Evolutionary conservation across 257 asterid species (phyloP).

Genomic region (Ligustrum vulgare): DNA sequence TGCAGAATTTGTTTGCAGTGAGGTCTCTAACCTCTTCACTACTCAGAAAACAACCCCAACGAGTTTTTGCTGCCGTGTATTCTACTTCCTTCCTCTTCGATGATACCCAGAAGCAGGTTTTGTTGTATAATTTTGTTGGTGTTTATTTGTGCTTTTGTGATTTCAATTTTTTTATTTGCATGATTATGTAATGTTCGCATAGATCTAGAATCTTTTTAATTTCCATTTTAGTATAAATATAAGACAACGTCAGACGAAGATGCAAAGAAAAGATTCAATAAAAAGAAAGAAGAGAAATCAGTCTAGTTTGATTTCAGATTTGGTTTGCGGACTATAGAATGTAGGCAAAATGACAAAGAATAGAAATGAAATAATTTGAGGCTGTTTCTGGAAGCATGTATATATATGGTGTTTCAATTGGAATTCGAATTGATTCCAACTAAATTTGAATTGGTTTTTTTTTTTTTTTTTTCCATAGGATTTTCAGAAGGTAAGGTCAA

Average conservation of each 20-base stretch:
- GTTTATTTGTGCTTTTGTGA: conserved; percentile 9
- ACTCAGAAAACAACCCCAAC: conserved; percentile 34
- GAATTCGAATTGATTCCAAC: not conserved
- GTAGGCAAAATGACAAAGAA: not conserved
- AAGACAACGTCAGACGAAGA: not conserved
- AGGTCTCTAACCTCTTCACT: conserved; percentile 54
- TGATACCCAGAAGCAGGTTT: conserved; percentile 86
- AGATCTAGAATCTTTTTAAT: not conserved
- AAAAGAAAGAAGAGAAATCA: not conserved
- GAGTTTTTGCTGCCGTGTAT: conserved; percentile 45
- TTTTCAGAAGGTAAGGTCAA: too few species aligned
- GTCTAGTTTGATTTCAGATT: not conserved
- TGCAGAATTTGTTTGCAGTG: conserved; percentile 62
- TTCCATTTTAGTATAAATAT: not conserved
- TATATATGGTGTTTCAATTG: not conserved
- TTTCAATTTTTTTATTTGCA: not conserved
- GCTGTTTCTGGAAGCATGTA: not conserved
- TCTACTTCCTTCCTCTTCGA: conserved; percentile 79
- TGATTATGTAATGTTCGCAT: not conserved
- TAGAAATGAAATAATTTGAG: not conserved
- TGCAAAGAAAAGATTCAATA: not conserved
- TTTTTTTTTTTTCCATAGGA: too few species aligned
- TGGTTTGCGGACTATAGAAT: not conserved
- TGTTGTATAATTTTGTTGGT: not conserved
- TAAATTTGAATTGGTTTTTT: not conserved